Base-by-base conservation (phyloP, 1,139 yeast species). In the Martiniozyma asiatica region DNA sequence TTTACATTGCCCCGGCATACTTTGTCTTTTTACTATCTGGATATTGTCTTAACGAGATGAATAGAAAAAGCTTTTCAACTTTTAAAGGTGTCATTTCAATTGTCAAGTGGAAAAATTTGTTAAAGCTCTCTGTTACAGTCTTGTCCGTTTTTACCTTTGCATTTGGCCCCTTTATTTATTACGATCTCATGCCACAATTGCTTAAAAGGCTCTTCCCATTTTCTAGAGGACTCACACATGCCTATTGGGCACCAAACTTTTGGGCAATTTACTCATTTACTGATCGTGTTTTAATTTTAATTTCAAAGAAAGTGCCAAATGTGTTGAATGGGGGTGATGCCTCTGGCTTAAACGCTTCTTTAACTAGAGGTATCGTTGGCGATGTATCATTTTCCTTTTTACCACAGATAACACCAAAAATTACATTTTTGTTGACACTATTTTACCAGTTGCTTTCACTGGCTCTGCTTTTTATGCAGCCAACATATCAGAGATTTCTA, bases 191-290 rank as follows among this genome's bases (percentile, higher is more conserved):
- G 31, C 79, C 81, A 1, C 73, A 82, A 39, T 56, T 89, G 12
- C 30, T 82, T 9, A 51, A 61, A 5, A 62, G 98, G 30, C 56
- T 92, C 24, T 89, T 89, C 55, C 98, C 98, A 5, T 89, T 89
- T 50, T 79, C 94, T 30, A 67, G 98, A 48, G 98, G 98, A 1
- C 63, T 92, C 24, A 89, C 96, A 5, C 98, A 92, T 54, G 96
- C 97, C 0, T 92, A 92, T 56, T 89, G 98, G 98, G 98, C 98
- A 1, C 98, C 98, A 4, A 89, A 89, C 45, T 61, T 85, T 32
- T 89, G 99, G 99, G 95, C 98, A 0, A 45, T 89, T 9, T 89
- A 89, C 53, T 81, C 96, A 1, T 79, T 82, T 42, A 40, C 65
- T n/a, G 99, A 89, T 54, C 64, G 94, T 36, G 49, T 76, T 1